These are phyloP conservation scores for Debaryomyces prosopidis DNA, from an alignment of 805 yeast species.

Conservation along the genomic window DNA sequence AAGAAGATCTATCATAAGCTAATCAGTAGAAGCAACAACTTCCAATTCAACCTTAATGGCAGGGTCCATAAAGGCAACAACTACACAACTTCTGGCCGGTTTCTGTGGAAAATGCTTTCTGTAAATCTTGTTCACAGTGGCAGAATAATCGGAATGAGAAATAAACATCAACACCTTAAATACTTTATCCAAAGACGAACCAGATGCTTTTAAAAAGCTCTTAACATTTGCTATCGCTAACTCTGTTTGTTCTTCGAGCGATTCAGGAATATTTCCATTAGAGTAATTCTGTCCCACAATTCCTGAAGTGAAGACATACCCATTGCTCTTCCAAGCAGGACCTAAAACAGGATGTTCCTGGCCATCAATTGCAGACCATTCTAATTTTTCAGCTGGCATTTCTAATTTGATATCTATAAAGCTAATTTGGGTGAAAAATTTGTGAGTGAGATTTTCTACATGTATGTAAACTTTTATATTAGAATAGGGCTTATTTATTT, in stretches of 20 bases:
- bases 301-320: constrained; percentile 49
- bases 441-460: background rate
- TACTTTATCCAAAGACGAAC: constrained; percentile 46
- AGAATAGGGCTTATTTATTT: too few species aligned
- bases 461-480: background rate
- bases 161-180: constrained; percentile 53
- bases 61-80: constrained; percentile 52
- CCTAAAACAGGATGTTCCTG: constrained; percentile 30
- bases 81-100: constrained; percentile 56
- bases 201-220: constrained; percentile 42
- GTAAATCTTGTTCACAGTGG: constrained; percentile 47
- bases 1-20: background rate
- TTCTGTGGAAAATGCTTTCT: constrained; percentile 44
- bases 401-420: background rate
- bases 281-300: constrained; percentile 41
- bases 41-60: constrained; percentile 54
- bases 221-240: constrained; percentile 45
- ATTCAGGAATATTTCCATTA: constrained; percentile 42
- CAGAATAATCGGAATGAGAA: constrained; percentile 41
- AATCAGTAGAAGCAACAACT: constrained; percentile 41
- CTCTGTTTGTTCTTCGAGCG: constrained; percentile 47
- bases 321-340: constrained; percentile 29
- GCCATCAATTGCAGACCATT: constrained; percentile 30
- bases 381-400: constrained; percentile 19
- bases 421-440: background rate